Base-by-base conservation (phyloP, 257 asterid genomes). In the Gardenia jasminoides region DNA sequence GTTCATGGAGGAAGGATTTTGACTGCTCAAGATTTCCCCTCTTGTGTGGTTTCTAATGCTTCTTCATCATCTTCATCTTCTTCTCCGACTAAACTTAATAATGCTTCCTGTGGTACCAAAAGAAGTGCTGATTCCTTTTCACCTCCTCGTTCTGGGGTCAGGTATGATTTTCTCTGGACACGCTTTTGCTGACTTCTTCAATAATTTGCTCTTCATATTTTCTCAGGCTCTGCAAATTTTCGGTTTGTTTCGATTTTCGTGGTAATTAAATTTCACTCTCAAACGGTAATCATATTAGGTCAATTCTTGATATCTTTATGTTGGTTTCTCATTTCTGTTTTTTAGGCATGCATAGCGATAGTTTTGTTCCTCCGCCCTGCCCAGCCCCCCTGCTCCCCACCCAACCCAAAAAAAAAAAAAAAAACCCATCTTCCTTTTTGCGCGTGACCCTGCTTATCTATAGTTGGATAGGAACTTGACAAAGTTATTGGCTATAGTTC, bases 101-200 rank as follows among this genome's bases (percentile, higher is more conserved):
- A 72, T 86, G 85, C 86, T 65, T 78, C 86, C 26, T 87, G 89
- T 79, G 96, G 97, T 59, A 88, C 88, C 10, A 92, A 94, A 83
- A 86, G 97, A 81, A 82, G 86, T 64, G 98, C 97, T 39, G 94
- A 91, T 43, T 88, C 98, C n/a, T 79, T 87, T 77, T 92, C 98
- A 2, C 97, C 97, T 72, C 92, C 96, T 4, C 95, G 92, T 76
- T 84, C 95, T 67, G 88, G 85, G 56, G 80, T 90, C 77, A 88
- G 94, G 96, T 91, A 77, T 54, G 52, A n/a, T 43, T 46, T 69
- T 58, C 24, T 83, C 30, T 6, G 39, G 41, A 20, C 39, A 17
- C 28, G 26, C 12, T 30, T 7, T 28, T 22, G 10, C 36, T 64
- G 15, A 64, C 22, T 64, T 64, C 41, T 64, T 64, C 19, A 12